Percentiles rank a stretch among this genome's conserved stretches.
These are phyloP conservation scores for Ustilaginoidea virens DNA, from an alignment of 2,329 filamentous ascomycete species.

Conservation along the genomic window DNA sequence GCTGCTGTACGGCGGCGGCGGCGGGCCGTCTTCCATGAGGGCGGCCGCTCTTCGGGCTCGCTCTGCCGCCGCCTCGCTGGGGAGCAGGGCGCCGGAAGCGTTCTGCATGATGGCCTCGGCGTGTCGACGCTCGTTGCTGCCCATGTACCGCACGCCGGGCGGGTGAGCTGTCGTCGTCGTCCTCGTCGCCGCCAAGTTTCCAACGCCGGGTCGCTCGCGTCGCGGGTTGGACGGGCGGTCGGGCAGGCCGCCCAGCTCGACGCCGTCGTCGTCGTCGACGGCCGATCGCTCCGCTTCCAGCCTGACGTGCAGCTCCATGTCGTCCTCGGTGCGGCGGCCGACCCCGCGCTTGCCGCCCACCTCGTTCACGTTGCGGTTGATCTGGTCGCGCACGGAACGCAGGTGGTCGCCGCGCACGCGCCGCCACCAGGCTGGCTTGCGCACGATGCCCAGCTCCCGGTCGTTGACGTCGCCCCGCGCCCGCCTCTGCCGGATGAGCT, in stretches of 20 bases:
- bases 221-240: constrained; percentile 14
- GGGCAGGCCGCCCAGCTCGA: constrained; percentile 23
- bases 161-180: background rate
- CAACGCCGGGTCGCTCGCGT: constrained; percentile 14
- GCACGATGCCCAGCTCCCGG: constrained; percentile 42
- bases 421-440: constrained; percentile 53
- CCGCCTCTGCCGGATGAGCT: constrained; percentile 48
- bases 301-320: constrained; percentile 20
- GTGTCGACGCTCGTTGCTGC: constrained; percentile 28
- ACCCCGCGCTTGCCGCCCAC: constrained; percentile 33
- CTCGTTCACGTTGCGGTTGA: constrained; percentile 38
- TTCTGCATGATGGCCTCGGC: constrained; percentile 27
- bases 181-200: background rate
- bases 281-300: constrained; percentile 17
- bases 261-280: constrained; percentile 15
- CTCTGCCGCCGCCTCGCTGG: constrained; percentile 16
- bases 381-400: constrained; percentile 32
- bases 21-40: constrained; percentile 28
- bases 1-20: constrained; percentile 24
- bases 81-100: constrained; percentile 34
- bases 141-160: constrained; percentile 16
- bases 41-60: constrained; percentile 21
- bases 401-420: constrained; percentile 30
- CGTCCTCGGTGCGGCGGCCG: constrained; percentile 22
- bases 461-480: constrained; percentile 39